Evolutionary conservation across 2,329 filamentous ascomycete genomes (phyloP), one percentile per base, ranked within the genome.

Genomic region (Thielaviopsis euricoi): DNA sequence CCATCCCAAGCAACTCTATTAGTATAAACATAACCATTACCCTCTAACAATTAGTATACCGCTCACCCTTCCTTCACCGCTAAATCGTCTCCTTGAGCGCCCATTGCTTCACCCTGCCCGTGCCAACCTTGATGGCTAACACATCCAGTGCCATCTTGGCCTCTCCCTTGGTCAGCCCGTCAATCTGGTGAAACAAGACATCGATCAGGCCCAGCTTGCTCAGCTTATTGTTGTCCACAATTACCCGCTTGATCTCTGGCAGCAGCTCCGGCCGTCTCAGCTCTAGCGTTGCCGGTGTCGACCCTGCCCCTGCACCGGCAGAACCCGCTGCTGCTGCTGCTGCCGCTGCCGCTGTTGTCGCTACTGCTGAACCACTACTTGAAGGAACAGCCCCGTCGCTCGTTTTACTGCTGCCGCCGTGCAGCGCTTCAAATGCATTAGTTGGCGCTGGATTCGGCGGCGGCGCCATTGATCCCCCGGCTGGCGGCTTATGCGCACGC

Each of bases 131-230:
- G 63, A 71, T 71, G 1, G 71, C 71, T 40, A 73, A 67, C 50
- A 66, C 57, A 57, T 73, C 71, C 26, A 73, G 61, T 1, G 71
- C 73, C 29, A 73, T 72, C 66, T 71, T 73, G 21, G 73, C 71
- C 60, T 73, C 70, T 3, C 64, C 62, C 23, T 71, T 66, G 21
- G 71, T 71, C n/a, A 68, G 68, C 17, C 61, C 64, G 50, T 69
- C 66, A 49, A 73, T 70, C 58, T 69, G 67, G 40, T 71, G 66
- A 46, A 70, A 72, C 19, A 73, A 64, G 21, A 70, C 66, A 60
- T 73, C 71, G 22, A 73, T 63, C 29, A 73, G 72, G 59, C 71
- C 71, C 23, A 69, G 65, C 54, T 73, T 73, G 53, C 70, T 71
- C 10, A 73, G 62, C 9, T 67, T 65, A 52, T 69, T 69, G 62